Evolutionary conservation across 164 flowering plant species (phyloP), one percentile per base, ranked within the genome.

Genomic region (Liriodendron chinense): DNA sequence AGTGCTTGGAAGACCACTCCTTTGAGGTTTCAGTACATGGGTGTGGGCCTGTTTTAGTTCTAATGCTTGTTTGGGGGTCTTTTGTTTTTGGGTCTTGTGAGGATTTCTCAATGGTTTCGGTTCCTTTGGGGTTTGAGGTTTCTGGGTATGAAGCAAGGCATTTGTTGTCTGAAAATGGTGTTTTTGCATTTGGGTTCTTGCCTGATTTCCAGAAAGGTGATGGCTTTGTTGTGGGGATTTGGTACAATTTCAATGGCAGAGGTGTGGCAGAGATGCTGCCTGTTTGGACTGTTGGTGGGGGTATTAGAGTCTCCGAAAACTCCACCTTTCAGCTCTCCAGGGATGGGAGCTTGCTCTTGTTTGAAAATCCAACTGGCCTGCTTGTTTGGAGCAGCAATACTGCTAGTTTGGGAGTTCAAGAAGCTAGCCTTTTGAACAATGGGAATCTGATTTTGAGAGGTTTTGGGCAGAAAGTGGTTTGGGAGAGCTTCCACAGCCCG

Each of bases 151-250:
- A 85, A 71, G 82, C 68, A 70, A 81, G 75, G 71, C 78, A 47
- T 65, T 88, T 81, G 87, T 84, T 86, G 34, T 88, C 91, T 78
- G 82, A 81, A 78, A 86, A 86, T 84, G 89, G 89, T 77, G 81
- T 84, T 75, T 86, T 83, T 81, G 83, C 84, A 65, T 85, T 85
- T 80, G 89, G 91, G 62, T 88, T 86, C 69, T 73, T 86, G 69
- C 78, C 82, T 72, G 78, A 74, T 68, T 71, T 49, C 65, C 72
- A 43, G 28, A 82, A 75, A 72, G 76, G 77, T 80, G 87, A 80
- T 81, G 83, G 81, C 1, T 77, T 80, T 83, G 79, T 74, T 72
- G 87, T 86, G 62, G 88, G 88, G 1, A 78, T 86, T 75, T 78
- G 79, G 76, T 83, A 86, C 83, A 85, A 85, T 47, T 76, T 85